phyloP scores from a whole-genome alignment of 2,329 filamentous ascomycete species.

The Colletotrichum sp. region DNA sequence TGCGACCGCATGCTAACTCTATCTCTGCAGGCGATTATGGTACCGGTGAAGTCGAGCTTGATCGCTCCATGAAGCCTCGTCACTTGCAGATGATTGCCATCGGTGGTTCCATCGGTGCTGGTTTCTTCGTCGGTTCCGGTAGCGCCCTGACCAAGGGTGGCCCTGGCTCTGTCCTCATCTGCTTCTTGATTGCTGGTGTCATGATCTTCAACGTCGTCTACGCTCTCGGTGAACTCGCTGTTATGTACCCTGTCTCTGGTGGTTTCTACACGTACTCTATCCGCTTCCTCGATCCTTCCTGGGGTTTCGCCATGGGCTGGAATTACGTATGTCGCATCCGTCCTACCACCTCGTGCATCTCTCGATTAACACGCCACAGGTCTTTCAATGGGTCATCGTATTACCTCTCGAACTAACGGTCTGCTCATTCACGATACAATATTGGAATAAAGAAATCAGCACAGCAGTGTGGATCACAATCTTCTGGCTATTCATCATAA shows the following conservation, averaged over 20 bases:
- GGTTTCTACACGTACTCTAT: slow-evolving; percentile 67
- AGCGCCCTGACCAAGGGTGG: slow-evolving; percentile 56
- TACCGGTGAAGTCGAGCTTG: slow-evolving; percentile 35
- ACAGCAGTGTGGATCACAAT: slow-evolving; percentile 58
- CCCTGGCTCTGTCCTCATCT: slow-evolving; percentile 49
- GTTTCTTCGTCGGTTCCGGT: slow-evolving; percentile 68
- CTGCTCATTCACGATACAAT: slow-evolving; percentile 54
- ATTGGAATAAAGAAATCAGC: slow-evolving; percentile 53
- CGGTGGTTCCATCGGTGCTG: slow-evolving; percentile 65
- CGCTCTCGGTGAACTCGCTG: slow-evolving; percentile 65
- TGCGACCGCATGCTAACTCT: neutral
- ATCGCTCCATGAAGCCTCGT: slow-evolving; percentile 57
- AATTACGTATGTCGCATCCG: slow-evolving; percentile 37
- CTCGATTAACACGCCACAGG: neutral
- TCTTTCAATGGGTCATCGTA: slow-evolving; percentile 57
- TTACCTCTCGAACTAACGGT: slow-evolving; percentile 57
- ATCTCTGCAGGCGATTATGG: slow-evolving; percentile 7
- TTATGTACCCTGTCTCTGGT: slow-evolving; percentile 67
- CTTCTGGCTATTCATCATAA: slow-evolving; percentile 53
- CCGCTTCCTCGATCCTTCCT: slow-evolving; percentile 67
- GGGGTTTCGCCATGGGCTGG: slow-evolving; percentile 61
- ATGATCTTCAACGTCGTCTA: slow-evolving; percentile 68
- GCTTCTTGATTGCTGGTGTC: slow-evolving; percentile 61
- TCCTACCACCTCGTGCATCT: neutral
- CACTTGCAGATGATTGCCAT: slow-evolving; percentile 69